These are phyloP conservation scores for Diaporthe aspalathi DNA, from an alignment of 2,329 filamentous ascomycete genomes.

Conservation along the genomic window DNA sequence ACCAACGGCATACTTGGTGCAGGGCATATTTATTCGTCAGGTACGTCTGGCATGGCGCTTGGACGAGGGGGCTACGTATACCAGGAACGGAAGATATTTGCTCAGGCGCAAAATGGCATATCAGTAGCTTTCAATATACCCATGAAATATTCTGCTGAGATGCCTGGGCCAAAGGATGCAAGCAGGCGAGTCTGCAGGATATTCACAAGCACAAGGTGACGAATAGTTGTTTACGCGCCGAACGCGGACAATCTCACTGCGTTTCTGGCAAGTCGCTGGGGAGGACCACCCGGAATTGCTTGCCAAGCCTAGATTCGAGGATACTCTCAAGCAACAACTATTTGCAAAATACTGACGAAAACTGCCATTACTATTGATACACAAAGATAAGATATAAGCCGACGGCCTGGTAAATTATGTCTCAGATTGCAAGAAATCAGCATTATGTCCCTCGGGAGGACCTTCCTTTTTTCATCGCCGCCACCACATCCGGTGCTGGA, in stretches of 20 bases:
- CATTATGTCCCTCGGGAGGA: background rate
- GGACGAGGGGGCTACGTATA: background rate
- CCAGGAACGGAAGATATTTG: background rate
- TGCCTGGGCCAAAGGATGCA: background rate
- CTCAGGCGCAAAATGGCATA: background rate
- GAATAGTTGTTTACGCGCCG: background rate
- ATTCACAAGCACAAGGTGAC: background rate
- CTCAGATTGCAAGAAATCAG: background rate
- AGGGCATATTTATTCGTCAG: background rate
- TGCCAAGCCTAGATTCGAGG: background rate
- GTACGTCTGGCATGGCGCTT: background rate
- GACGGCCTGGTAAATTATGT: background rate
- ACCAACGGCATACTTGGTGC: background rate
- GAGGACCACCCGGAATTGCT: background rate
- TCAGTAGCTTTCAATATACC: background rate
- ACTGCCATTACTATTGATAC: background rate
- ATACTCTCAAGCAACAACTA: background rate
- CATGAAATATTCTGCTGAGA: background rate
- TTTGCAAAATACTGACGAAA: background rate
- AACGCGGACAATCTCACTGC: background rate
- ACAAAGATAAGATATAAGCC: too few relatives aligned
- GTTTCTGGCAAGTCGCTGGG: background rate
- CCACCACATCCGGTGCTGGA: too few relatives aligned
- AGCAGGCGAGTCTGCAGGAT: background rate
- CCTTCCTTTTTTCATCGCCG: background rate